Conservation (phyloP, 2,329 filamentous ascomycete genomes). For the Lecanosticta acicola region DNA sequence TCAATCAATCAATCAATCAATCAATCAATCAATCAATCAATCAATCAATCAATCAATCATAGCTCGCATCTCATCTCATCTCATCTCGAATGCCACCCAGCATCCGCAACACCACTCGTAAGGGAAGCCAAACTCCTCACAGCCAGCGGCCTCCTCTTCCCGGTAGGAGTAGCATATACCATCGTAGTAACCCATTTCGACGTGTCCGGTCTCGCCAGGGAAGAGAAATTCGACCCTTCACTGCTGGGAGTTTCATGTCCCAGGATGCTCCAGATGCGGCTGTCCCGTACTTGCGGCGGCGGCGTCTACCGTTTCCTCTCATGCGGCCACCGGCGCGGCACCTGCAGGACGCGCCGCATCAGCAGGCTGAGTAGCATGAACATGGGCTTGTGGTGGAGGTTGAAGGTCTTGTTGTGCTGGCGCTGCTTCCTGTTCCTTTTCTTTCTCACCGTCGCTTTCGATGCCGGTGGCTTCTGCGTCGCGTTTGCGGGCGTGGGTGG, state of each 20-base stretch:
- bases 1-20: no score
- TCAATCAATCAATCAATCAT: no score
- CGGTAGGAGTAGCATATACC: neutral
- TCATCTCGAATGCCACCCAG: neutral
- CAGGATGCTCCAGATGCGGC: neutral
- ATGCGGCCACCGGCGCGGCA: constrained; percentile 4
- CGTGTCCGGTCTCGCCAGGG: constrained; percentile 1
- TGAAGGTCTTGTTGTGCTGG: constrained; percentile 1
- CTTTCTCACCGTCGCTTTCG: neutral
- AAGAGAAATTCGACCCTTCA: neutral
- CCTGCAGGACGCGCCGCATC: neutral
- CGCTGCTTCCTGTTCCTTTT: neutral
- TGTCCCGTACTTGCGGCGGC: neutral
- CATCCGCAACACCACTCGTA: constrained; percentile 2
- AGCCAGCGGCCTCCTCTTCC: constrained; percentile 1
- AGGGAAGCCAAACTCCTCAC: constrained; percentile 4
- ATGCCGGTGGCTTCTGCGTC: neutral
- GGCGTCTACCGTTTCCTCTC: constrained; percentile 1
- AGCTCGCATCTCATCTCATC: no score
- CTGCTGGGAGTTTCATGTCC: neutral
- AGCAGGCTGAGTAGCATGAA: neutral
- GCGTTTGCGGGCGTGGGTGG: constrained; percentile 30
- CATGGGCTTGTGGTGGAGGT: neutral
- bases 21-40: no score
- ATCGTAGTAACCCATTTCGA: neutral